phyloP scores from a whole-genome alignment of 2,329 filamentous ascomycete species.

The Diplodia seriata region DNA sequence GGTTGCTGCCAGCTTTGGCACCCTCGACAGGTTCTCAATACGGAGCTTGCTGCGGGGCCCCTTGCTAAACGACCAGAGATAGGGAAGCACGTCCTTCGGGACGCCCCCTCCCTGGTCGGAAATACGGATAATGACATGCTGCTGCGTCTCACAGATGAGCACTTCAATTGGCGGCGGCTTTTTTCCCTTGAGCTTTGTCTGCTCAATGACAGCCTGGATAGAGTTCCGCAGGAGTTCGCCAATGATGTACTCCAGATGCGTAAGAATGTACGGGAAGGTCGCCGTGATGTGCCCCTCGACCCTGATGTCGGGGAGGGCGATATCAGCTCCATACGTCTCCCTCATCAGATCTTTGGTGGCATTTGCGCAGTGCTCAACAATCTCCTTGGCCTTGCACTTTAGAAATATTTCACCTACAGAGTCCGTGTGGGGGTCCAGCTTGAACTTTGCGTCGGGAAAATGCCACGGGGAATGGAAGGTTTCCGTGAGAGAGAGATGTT shows the following conservation, averaged over 20 bases:
- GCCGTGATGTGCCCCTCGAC: slow-evolving; percentile 86
- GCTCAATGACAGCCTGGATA: slow-evolving; percentile 88
- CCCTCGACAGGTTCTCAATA: slow-evolving; percentile 82
- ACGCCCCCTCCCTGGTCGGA: slow-evolving; percentile 96
- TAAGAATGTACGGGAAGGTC: slow-evolving; percentile 95
- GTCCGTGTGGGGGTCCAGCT: slow-evolving; percentile 70
- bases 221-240: slow-evolving; percentile 95
- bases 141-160: slow-evolving; percentile 88
- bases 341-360: slow-evolving; percentile 77
- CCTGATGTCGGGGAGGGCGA: slow-evolving; percentile 78
- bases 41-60: slow-evolving; percentile 79
- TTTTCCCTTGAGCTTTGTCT: slow-evolving; percentile 57
- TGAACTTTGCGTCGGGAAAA: slow-evolving; percentile 75
- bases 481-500: slow-evolving; percentile 92
- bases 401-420: slow-evolving; percentile 97
- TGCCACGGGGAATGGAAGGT: slow-evolving; percentile 92
- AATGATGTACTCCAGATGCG: slow-evolving; percentile 95
- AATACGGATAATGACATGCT: slow-evolving; percentile 95
- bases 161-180: slow-evolving; percentile 86
- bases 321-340: slow-evolving; percentile 74
- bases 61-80: slow-evolving; percentile 97
- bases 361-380: slow-evolving; percentile 81
- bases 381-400: slow-evolving; percentile 87
- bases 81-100: slow-evolving; percentile 80
- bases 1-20: slow-evolving; percentile 91